Evolutionary conservation across 495 filamentous ascomycete genomes (phyloP).

Genomic region (Penicillium crystallinum): DNA sequence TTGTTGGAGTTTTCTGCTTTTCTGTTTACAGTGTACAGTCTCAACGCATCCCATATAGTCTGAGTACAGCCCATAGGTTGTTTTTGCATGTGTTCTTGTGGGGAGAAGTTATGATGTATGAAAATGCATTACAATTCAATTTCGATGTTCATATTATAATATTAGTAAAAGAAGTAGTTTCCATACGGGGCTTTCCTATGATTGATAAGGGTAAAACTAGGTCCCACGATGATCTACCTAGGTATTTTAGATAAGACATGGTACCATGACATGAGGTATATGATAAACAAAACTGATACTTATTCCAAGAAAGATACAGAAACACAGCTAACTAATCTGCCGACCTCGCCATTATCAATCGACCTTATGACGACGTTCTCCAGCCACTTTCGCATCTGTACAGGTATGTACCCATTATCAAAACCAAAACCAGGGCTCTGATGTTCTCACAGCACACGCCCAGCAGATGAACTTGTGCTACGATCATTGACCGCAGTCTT

Average conservation of each 20-base stretch:
- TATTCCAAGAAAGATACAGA: conserved; percentile 10
- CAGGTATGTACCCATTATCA: conserved; percentile 14
- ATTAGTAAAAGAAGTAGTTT: too few relatives aligned
- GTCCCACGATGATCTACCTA: too few relatives aligned
- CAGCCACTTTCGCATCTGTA: conserved; percentile 14
- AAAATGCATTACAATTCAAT: too few relatives aligned
- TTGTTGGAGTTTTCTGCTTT: neutral
- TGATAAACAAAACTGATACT: conserved; percentile 6
- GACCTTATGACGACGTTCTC: neutral
- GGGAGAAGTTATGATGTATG: too few relatives aligned
- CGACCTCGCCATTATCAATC: conserved; percentile 2
- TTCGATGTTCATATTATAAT: too few relatives aligned
- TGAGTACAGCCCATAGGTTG: neutral
- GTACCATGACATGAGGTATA: neutral
- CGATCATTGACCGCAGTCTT: conserved; percentile 84
- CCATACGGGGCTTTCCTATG: too few relatives aligned
- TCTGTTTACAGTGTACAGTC: neutral
- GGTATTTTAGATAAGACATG: too few relatives aligned
- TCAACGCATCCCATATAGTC: neutral
- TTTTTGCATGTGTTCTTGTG: neutral
- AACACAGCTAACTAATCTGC: conserved; percentile 4
- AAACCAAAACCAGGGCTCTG: neutral
- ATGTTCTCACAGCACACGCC: conserved; percentile 54
- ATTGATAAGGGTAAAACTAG: too few relatives aligned
- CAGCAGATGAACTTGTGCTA: conserved; percentile 63